Base-by-base conservation (phyloP, 2,329 filamentous ascomycete species). In the Domatiomyces catenatus region DNA sequence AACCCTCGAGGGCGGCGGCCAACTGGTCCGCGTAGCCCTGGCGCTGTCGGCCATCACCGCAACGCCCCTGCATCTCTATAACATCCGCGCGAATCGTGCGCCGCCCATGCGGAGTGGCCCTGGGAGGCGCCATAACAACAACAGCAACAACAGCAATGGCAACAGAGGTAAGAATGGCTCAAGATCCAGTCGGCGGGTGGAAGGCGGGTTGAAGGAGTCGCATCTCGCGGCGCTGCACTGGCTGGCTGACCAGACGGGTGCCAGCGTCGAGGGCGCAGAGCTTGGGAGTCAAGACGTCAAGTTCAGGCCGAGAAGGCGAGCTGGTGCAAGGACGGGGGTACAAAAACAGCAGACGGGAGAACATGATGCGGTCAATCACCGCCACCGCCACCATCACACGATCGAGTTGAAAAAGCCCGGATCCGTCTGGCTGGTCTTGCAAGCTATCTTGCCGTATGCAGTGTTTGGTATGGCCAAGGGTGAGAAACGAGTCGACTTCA, bases 1-100 rank as follows among this genome's bases (percentile, higher is more conserved):
- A 17, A 77, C 71, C 2, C 71, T 80, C 18, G 77, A 81, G 69
- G 78, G 77, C 42, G 78, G 78, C 22, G 78, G 78, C 12, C 78
- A 81, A 61, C 67, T 81, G 2, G 66, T 80, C 44, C 75, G 78
- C 19, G 71, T 76, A 48, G 75, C 76, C 2, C 57, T 79, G 7
- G 71, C 72, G 12, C 63, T 81, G 2, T 75, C 77, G 1, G 71
- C 74, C 4, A 66, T 81, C 15, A 76, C 72, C 5, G 61, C 62
- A 19, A 69, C 62, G 1, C 69, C 76, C 1, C 63, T 81, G 47
- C 65, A 64, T 20, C 73, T 81, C 54, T 66, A 65, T 43, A 62
- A 73, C 52, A 76, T 81, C 50, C 73, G 78, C 6, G 77, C 71
- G 26, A 76, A 72, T 24, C 67, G 74, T 12, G 19, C 47, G 24